phyloP scores from a whole-genome alignment of 2,329 filamentous ascomycete genomes.

The Arthrocladium fulminans region DNA sequence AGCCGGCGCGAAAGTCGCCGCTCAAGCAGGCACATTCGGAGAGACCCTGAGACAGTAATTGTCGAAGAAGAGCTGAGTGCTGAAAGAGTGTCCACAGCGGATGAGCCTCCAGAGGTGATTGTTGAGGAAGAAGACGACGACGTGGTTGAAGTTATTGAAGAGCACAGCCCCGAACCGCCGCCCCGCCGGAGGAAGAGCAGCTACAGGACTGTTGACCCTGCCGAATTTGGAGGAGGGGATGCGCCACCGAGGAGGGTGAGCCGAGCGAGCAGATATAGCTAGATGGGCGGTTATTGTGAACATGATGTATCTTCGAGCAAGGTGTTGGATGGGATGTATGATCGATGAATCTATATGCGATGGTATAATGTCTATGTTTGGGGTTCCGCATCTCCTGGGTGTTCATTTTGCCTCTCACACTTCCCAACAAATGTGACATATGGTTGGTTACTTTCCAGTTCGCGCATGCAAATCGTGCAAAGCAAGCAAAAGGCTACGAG shows the following conservation, averaged over 20 bases:
- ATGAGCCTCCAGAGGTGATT: slow-evolving; percentile 10
- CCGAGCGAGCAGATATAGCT: not conserved
- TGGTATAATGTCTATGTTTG: not conserved
- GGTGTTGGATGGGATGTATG: slow-evolving; percentile 4
- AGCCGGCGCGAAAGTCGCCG: not conserved
- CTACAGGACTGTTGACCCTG: slow-evolving; percentile 23
- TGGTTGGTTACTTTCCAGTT: no score
- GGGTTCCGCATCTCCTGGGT: not conserved
- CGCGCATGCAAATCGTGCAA: no score
- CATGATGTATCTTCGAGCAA: not conserved
- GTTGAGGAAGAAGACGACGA: slow-evolving; percentile 20
- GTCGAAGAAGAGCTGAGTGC: slow-evolving; percentile 7
- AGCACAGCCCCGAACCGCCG: slow-evolving; percentile 20
- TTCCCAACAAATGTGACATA: no score
- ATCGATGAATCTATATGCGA: no score
- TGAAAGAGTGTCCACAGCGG: no score
- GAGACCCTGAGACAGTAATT: not conserved
- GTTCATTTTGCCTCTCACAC: not conserved
- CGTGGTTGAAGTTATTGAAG: slow-evolving; percentile 24
- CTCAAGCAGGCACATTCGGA: not conserved
- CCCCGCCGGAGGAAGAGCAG: slow-evolving; percentile 14
- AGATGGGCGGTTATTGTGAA: not conserved
- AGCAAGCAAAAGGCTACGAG: no score
- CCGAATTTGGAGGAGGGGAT: slow-evolving; percentile 22
- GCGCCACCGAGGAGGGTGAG: slow-evolving; percentile 17